Base-by-base conservation (phyloP, 139 green algal genomes). In the Chlamydomonas schloesseri region DNA sequence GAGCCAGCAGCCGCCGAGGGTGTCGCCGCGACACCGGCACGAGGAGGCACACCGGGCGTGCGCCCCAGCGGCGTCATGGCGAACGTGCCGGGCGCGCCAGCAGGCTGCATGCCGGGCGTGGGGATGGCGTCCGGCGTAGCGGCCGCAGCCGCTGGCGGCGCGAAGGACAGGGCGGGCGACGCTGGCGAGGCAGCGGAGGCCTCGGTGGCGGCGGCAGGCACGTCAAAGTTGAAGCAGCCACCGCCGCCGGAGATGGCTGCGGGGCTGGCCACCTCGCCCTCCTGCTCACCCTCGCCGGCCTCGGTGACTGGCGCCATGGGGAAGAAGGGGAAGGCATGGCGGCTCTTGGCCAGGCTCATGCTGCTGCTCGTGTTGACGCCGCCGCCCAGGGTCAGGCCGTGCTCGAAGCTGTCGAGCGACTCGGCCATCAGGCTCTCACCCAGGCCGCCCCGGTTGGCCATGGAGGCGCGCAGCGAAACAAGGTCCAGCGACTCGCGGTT, bases 401-500 rank as follows among this genome's bases (percentile, higher is more conserved):
- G 42, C 65, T 85, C 79, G 37, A 85, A 85, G 31, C 42, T 75
- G 46, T 85, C 79, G 10, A 85, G 47, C 20, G 79, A 85, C 68
- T 85, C 79, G 42, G 60, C 79, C 79, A 76, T 76, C 5, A 85
- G 46, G 65, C 78, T 84, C 37, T 84, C 78, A 8, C 42, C 42
- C 42, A 50, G 42, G 64, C 64, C 50, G 42, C 74, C 78, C 8
- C 78, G 78, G n/a, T 36, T 31, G 29, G 76, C 37, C 29, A 42
- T 75, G 20, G 78, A 84, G 42, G 65, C 47, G 21, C 67, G 79
- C 31, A 77, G 46, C 2, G 79, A 85, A 33, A 85, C 76, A 11
- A 85, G 67, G 31, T 85, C 67, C 14, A 85, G 79, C 50, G 79
- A 85, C 68, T 85, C 67, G 37, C 36, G 70, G 31, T 73, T 6